Conservation (phyloP, 306 rosid genomes). For the Cicer arietinum region DNA sequence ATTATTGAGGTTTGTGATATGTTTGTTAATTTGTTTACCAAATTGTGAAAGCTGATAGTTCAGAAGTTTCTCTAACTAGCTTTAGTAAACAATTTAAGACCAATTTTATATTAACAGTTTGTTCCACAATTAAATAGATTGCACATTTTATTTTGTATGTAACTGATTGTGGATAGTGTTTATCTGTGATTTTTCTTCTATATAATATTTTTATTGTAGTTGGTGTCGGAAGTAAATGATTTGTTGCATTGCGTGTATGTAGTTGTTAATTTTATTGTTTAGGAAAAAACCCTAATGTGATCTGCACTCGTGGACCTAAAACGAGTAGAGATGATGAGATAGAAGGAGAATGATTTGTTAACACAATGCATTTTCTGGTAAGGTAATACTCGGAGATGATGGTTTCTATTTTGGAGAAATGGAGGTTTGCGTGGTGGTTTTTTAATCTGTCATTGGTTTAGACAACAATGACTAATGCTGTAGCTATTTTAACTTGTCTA, state of each 20-base stretch:
- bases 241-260: background rate
- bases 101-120: background rate
- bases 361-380: too few species aligned
- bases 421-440: constrained; percentile 33
- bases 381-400: background rate
- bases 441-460: constrained; percentile 1
- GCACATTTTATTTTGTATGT: background rate
- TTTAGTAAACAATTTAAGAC: constrained; percentile 10
- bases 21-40: background rate
- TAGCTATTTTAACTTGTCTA: constrained; percentile 12
- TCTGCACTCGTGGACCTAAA: background rate
- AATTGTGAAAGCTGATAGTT: constrained; percentile 2
- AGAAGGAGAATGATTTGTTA: background rate
- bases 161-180: background rate
- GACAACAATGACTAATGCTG: constrained; percentile 8
- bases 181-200: background rate
- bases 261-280: background rate
- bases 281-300: background rate
- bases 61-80: constrained; percentile 29
- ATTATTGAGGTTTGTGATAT: too few species aligned
- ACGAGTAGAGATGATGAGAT: too few species aligned
- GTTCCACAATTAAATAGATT: background rate
- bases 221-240: background rate
- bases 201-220: too few species aligned
- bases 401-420: background rate